Percentiles rank a stretch among this genome's conserved stretches.
Conservation (phyloP, 208 protist species). For the Phytomonas francai region DNA sequence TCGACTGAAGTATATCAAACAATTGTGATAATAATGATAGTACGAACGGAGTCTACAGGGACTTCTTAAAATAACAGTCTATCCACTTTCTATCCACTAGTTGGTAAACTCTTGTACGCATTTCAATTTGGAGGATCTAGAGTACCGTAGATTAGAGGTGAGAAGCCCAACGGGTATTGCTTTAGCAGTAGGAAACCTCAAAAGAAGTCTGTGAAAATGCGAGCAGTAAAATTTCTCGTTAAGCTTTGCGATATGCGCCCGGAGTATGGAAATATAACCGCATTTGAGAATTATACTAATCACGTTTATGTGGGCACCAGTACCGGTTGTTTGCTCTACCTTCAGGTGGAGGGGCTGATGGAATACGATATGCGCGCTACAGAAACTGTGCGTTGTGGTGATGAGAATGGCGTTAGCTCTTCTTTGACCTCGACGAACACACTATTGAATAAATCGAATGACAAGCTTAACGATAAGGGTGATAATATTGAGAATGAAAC, state of each 20-base stretch:
- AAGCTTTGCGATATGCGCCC: constrained; percentile 47
- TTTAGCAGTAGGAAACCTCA: background rate
- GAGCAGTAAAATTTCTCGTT: constrained; percentile 36
- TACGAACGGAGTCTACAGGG: background rate
- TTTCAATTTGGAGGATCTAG: background rate
- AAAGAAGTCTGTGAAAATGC: constrained; percentile 20
- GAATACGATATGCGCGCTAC: background rate
- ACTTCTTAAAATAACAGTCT: background rate
- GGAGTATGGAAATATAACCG: constrained; percentile 45
- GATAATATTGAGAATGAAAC: constrained; percentile 11
- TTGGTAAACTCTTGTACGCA: background rate
- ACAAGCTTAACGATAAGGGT: background rate
- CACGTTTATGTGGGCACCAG: constrained; percentile 63
- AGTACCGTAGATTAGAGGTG: background rate
- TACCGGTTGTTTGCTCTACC: constrained; percentile 40
- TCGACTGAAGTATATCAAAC: background rate
- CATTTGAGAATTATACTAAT: constrained; percentile 49
- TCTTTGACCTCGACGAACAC: background rate
- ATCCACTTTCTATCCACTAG: constrained; percentile 2
- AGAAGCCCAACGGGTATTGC: background rate
- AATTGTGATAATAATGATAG: background rate
- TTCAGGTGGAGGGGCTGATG: constrained; percentile 9
- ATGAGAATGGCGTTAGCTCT: constrained; percentile 1
- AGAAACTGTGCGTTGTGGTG: background rate
- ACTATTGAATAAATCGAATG: background rate